Base-by-base conservation (phyloP, 192 early-diverging fungal genomes). In the Gigaspora rosea region DNA sequence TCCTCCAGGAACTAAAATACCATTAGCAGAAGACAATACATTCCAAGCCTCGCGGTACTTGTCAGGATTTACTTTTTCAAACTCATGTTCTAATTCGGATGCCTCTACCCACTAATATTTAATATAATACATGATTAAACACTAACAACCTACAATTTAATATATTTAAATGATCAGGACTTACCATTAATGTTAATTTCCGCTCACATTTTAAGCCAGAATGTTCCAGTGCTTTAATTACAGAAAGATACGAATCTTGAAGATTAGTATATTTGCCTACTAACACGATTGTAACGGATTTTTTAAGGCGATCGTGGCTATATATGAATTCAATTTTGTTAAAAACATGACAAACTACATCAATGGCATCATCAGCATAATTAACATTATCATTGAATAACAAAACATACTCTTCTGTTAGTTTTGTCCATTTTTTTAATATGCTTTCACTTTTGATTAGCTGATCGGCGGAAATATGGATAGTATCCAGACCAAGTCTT, bases 11-110 rank as follows among this genome's bases (percentile, higher is more conserved):
- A 99, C 95, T 50, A 99, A 86, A 72, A 99, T 96, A 56, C 98
- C 98, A 81, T 94, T 81, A 59, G 96, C 95, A 4, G 87, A 86
- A 85, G 93, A 93, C 54, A 99, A 82, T 22, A 89, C 86, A 80
- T 95, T 90, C 98, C 97, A 98, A 13, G 96, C 93, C 81, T 98
- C 96, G 77, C 97, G 92, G 83, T 95, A 98, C 82, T 97, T 95
- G 80, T 94, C 87, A 54, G 98, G 95, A 81, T 96, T 93, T 76
- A 85, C 84, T 72, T 87, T 85, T 78, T 91, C 88, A 41, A 87
- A 88, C 67, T 85, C 85, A 32, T 85, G 78, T 83, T 99, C 98
- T 47, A 99, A 86, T 78, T 98, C 92, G 32, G 92, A 85, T 22
- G 97, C 96, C 83, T 99, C 98, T 61, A 99, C 92, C 98, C 98